Percentiles rank a stretch among this genome's conserved stretches.
Conservation (phyloP, 1,139 yeast genomes). For the Yamadazyma jaroonii region DNA sequence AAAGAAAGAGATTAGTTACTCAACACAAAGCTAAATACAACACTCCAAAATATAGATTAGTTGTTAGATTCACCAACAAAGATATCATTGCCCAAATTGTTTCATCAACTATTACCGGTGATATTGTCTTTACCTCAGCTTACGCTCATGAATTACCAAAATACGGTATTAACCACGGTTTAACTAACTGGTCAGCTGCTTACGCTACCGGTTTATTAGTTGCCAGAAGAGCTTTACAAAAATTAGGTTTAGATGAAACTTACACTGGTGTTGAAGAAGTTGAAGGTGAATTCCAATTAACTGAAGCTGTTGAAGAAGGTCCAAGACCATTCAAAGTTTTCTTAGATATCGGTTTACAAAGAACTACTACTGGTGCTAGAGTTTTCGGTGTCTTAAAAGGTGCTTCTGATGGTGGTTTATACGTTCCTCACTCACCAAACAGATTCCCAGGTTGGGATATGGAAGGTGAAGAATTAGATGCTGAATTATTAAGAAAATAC, state of each 20-base stretch:
- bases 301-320: constrained; percentile 98
- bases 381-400: constrained; percentile 99
- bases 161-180: constrained; percentile 98
- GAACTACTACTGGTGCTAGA: constrained; percentile 99
- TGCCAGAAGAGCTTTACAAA: constrained; percentile 99
- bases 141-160: constrained; percentile 98
- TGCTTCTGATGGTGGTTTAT: constrained; percentile 99
- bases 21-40: constrained; percentile 99
- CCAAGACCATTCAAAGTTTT: constrained; percentile 99
- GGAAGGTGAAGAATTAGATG: constrained; percentile 96
- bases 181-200: constrained; percentile 99
- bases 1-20: constrained; percentile 98
- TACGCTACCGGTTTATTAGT: constrained; percentile 98
- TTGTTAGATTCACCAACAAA: constrained; percentile 99
- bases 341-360: constrained; percentile 99
- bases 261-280: constrained; percentile 99
- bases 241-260: constrained; percentile 97
- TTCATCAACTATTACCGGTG: constrained; percentile 97
- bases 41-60: constrained; percentile 99
- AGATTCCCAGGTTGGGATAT: constrained; percentile 99
- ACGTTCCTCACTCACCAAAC: constrained; percentile 99
- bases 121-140: constrained; percentile 94
- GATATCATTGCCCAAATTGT: constrained; percentile 98
- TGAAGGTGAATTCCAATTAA: constrained; percentile 97
- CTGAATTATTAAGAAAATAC: constrained; percentile 97